A percentile compares a stretch with the other conserved stretches of the same genome.
Conservation (phyloP, 306 rosid genomes). For the Cucumis cinereus region DNA sequence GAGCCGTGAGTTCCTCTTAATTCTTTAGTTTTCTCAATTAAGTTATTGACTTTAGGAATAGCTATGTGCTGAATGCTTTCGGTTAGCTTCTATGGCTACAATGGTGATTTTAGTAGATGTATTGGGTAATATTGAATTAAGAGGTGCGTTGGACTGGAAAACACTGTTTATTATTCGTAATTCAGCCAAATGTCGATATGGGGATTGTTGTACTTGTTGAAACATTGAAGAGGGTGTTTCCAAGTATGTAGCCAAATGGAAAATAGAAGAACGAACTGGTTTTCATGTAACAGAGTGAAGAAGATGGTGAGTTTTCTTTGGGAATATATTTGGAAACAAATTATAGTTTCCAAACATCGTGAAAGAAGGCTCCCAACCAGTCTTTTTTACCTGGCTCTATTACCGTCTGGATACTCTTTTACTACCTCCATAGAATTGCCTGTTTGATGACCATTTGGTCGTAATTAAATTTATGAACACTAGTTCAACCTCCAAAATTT, state of each 20-base stretch:
- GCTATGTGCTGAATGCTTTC: not conserved
- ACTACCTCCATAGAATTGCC: not conserved
- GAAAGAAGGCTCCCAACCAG: not conserved
- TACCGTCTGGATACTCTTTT: not conserved
- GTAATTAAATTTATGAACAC: too few species aligned
- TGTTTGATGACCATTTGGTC: too few species aligned
- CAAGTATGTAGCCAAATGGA: too few species aligned
- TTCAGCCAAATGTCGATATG: too few species aligned
- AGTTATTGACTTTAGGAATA: not conserved
- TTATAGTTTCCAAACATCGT: too few species aligned
- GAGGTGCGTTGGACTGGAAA: not conserved
- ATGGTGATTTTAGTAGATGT: not conserved
- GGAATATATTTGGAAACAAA: too few species aligned
- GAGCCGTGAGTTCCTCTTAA: conserved; percentile 29
- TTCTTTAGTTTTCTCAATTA: not conserved
- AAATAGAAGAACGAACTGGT: too few species aligned
- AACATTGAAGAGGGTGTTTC: too few species aligned
- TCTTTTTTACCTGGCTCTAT: not conserved
- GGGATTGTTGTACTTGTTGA: too few species aligned
- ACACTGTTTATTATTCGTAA: not conserved
- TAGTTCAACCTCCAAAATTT: too few species aligned
- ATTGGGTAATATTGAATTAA: not conserved
- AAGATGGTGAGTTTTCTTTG: too few species aligned
- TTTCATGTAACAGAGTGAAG: too few species aligned
- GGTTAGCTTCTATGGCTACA: not conserved